Percentiles rank a stretch among this genome's conserved stretches.
phyloP scores from a whole-genome alignment of 163 green algal species.

The Scenedesmus sp. region DNA sequence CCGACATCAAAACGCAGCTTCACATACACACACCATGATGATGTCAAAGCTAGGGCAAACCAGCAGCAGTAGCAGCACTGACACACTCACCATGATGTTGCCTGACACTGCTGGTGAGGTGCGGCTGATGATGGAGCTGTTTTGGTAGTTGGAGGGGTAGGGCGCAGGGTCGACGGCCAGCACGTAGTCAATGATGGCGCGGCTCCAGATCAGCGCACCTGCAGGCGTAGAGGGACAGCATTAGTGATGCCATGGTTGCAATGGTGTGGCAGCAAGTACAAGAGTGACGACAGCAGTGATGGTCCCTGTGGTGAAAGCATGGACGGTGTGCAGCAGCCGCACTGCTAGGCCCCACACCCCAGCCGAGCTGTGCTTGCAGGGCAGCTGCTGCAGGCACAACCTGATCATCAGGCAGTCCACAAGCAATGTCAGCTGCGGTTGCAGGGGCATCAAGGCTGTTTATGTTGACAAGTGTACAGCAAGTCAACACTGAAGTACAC shows the following conservation, averaged over 20 bases:
- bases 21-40: too few species aligned
- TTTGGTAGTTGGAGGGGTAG: conserved; percentile 31
- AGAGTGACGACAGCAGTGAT: too few species aligned
- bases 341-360: too few species aligned
- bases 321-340: too few species aligned
- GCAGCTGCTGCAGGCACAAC: neutral
- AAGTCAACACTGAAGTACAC: neutral
- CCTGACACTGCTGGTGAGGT: conserved; percentile 30
- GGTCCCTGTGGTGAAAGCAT: too few species aligned
- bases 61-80: too few species aligned
- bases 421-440: neutral
- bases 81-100: conserved; percentile 12
- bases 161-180: neutral
- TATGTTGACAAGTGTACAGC: neutral
- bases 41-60: too few species aligned
- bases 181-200: neutral
- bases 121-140: conserved; percentile 25
- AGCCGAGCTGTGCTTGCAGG: neutral
- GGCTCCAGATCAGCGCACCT: neutral
- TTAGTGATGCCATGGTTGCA: too few species aligned
- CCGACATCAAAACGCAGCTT: too few species aligned
- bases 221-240: neutral
- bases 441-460: neutral
- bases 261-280: too few species aligned
- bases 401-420: too few species aligned